A percentile compares a stretch with the other conserved stretches of the same genome.
Conservation (phyloP, 768 basidiomycete species). For the Lentinus tigrinus region DNA sequence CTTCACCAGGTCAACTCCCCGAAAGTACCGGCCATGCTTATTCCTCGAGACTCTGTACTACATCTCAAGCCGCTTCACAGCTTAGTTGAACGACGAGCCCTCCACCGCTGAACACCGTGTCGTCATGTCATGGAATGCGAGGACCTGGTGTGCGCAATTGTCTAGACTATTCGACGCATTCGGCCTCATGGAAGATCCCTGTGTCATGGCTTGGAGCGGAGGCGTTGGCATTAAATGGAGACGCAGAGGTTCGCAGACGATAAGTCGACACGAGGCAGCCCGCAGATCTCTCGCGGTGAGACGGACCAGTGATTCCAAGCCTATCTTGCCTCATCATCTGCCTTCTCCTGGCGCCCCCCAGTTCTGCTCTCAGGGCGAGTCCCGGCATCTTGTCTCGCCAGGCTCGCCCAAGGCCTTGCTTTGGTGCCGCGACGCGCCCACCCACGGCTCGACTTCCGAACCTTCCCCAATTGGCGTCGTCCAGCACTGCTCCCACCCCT, state of each 20-base stretch:
- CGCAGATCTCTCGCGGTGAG: neutral
- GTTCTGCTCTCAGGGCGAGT: neutral
- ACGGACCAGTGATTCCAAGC: neutral
- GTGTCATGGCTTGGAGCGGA: neutral
- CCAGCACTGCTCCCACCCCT: neutral
- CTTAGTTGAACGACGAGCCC: too few relatives aligned
- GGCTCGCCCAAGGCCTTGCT: neutral
- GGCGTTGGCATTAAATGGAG: neutral
- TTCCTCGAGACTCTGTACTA: too few relatives aligned
- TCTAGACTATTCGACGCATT: neutral
- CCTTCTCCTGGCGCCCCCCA: neutral
- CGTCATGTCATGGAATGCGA: too few relatives aligned
- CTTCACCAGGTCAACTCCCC: too few relatives aligned
- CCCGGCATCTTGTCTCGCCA: neutral
- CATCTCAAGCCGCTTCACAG: too few relatives aligned
- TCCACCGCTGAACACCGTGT: too few relatives aligned
- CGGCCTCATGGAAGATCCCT: neutral
- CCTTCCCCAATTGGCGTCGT: conserved; percentile 8
- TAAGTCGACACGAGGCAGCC: neutral
- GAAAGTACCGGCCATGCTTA: too few relatives aligned
- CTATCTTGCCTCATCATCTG: conserved; percentile 1
- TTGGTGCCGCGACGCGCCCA: neutral
- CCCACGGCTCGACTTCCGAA: conserved; percentile 12
- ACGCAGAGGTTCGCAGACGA: neutral
- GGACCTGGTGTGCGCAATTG: too few relatives aligned